A percentile compares a stretch with the other conserved stretches of the same genome.
phyloP scores from a whole-genome alignment of 495 filamentous ascomycete genomes.

The Staphylotrichum longicolle region DNA sequence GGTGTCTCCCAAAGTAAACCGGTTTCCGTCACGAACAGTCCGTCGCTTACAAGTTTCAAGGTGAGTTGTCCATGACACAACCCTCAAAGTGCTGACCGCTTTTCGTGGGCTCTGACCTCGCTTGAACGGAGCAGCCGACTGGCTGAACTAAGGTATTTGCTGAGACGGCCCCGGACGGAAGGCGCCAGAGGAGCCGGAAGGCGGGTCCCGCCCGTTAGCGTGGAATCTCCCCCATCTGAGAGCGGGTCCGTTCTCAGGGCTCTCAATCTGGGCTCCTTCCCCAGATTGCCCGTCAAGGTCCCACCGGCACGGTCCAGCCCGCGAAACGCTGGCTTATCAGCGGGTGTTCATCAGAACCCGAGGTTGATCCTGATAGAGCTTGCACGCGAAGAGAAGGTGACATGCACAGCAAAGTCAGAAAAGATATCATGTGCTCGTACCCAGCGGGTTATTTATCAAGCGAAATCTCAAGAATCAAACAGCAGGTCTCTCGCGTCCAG shows the following conservation, averaged over 20 bases:
- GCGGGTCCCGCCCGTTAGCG: constrained; percentile 4
- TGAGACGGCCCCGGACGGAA: neutral
- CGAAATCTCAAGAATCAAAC: neutral
- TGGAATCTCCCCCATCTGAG: neutral
- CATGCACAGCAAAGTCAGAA: neutral
- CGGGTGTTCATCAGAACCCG: neutral
- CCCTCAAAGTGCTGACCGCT: neutral
- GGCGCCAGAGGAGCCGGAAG: constrained; percentile 12
- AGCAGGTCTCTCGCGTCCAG: neutral
- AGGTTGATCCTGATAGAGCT: constrained; percentile 11
- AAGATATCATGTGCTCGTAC: neutral
- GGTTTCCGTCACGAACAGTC: no score
- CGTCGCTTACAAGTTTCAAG: no score
- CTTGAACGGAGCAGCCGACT: constrained; percentile 5
- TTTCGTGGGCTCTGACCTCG: neutral
- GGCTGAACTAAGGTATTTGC: neutral
- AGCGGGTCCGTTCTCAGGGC: neutral
- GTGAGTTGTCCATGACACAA: no score
- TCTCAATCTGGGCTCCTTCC: neutral
- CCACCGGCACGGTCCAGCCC: neutral
- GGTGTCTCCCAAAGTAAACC: no score
- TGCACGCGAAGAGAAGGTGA: constrained; percentile 13
- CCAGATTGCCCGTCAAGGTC: constrained; percentile 7
- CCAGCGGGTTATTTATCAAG: neutral
- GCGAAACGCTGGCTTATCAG: constrained; percentile 9